Base-by-base conservation (phyloP, 345 rosid species). In the Ceriops zippeliana region DNA sequence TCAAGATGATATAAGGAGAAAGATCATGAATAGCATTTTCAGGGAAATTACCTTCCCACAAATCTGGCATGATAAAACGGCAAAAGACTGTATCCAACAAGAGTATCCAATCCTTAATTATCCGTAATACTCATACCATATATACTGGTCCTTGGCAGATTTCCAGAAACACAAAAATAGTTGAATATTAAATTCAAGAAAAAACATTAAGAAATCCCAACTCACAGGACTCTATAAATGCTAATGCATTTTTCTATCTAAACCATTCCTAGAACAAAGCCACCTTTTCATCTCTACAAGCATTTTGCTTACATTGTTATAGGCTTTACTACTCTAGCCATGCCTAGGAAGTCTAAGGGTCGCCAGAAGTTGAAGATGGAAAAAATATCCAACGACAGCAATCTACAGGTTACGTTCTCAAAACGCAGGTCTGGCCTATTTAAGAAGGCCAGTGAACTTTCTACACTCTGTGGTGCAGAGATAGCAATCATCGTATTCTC, bases 371-470 rank as follows among this genome's bases (percentile, higher is more conserved):
- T 71, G 26, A 67, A 62, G 59, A 71, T 71, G 80, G 72, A 57
- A 5, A 71, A 51, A 57, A 76, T 76, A 10, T 1, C 32, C 0
- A 76, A 66, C 2, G 73, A 76, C 17, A 71, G 80, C 69, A 67
- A 67, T 71, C 73, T 52, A 15, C 62, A 38, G 21, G 76, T 67
- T 27, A 76, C 80, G 1, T 72, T 71, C 67, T 76, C 80, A 3
- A 72, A 76, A 34, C 47, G 73, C 0, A 57, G 76, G 57, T 19
- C 53, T 42, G 80, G 76, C 9, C 20, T 72, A 22, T 67, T 76
- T 56, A 76, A 62, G 69, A 76, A 76, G 58, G 80, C 76, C 2
- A 65, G 75, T 10, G 80, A 76, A 27, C 76, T 76, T 37, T n/a
- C 68, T 0, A 71, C 80, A 11, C 80, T 76, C 21, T 71, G 75